A percentile compares a stretch with the other conserved stretches of the same genome.
Evolutionary conservation across 2,329 filamentous ascomycete genomes (phyloP).

Genomic region (Cladosporium sp.): DNA sequence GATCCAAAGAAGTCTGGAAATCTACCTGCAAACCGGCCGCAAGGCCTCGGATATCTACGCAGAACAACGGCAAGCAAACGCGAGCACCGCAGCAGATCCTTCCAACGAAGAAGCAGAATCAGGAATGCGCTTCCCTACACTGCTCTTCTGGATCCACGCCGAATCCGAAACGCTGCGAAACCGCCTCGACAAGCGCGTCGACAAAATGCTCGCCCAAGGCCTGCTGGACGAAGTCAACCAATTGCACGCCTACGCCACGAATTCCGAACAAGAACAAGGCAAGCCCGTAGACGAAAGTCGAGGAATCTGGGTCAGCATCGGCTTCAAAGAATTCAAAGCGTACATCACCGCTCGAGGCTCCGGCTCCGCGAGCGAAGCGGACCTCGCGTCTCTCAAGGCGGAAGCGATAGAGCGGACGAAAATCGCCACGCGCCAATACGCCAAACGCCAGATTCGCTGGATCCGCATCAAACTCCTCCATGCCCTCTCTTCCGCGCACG

Average conservation of each 20-base stretch:
- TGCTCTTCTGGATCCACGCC: slow-evolving; percentile 87
- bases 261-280: slow-evolving; percentile 37
- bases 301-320: slow-evolving; percentile 96
- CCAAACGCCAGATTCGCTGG: slow-evolving; percentile 79
- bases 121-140: slow-evolving; percentile 50
- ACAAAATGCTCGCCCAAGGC: slow-evolving; percentile 72
- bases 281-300: slow-evolving; percentile 64
- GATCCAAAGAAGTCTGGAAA: slow-evolving; percentile 84
- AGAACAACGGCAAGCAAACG: slow-evolving; percentile 53
- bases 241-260: slow-evolving; percentile 46
- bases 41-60: slow-evolving; percentile 83
- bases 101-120: background rate
- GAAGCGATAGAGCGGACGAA: slow-evolving; percentile 71
- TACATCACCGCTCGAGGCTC: slow-evolving; percentile 51
- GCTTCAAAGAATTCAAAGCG: slow-evolving; percentile 83
- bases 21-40: slow-evolving; percentile 77
- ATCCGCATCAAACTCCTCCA: slow-evolving; percentile 78
- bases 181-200: slow-evolving; percentile 72
- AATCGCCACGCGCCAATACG: slow-evolving; percentile 80
- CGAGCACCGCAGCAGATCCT: background rate
- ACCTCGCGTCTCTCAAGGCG: slow-evolving; percentile 53
- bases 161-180: slow-evolving; percentile 62
- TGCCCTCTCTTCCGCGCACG: slow-evolving; percentile 53
- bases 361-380: slow-evolving; percentile 28
- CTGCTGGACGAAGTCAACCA: slow-evolving; percentile 59